A percentile compares a stretch with the other conserved stretches of the same genome.
Evolutionary conservation across 2,329 filamentous ascomycete species (phyloP).

Genomic region (Aureobasidium sp.): DNA sequence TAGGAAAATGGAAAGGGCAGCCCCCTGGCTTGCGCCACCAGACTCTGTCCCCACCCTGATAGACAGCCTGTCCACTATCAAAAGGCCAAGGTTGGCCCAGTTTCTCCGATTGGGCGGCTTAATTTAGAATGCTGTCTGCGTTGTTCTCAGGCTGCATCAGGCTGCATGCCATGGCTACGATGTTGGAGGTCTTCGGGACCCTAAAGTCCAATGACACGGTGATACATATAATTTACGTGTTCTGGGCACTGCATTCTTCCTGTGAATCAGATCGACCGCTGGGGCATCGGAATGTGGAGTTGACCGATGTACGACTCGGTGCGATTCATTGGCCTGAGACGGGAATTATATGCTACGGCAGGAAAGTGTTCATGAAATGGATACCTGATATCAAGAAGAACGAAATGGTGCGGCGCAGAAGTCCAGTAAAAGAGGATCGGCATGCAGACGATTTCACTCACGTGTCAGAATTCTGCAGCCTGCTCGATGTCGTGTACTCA

Average conservation of each 20-base stretch:
- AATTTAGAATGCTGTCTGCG: slow-evolving; percentile 6
- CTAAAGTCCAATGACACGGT: slow-evolving; percentile 5
- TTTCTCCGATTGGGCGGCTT: slow-evolving; percentile 9
- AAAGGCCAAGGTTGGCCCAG: slow-evolving; percentile 1
- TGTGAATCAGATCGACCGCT: background rate
- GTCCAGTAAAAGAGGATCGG: background rate
- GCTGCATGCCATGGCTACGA: slow-evolving; percentile 6
- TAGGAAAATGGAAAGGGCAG: slow-evolving; percentile 6
- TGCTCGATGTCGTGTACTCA: slow-evolving; percentile 1
- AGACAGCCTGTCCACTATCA: background rate
- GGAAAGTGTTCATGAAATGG: background rate
- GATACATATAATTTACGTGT: background rate
- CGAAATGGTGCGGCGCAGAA: background rate
- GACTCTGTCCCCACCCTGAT: background rate
- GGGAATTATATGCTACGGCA: background rate
- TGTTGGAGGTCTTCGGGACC: background rate
- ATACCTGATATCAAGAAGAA: background rate
- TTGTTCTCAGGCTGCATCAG: slow-evolving; percentile 7
- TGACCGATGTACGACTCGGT: background rate
- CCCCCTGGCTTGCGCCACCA: slow-evolving; percentile 8
- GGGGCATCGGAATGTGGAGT: background rate
- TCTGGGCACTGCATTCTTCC: background rate
- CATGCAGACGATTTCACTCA: slow-evolving; percentile 7
- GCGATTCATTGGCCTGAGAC: background rate
- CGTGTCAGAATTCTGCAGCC: slow-evolving; percentile 11